Base-by-base conservation (phyloP, 2,329 filamentous ascomycete species). In the Neofusicoccum laricinum region DNA sequence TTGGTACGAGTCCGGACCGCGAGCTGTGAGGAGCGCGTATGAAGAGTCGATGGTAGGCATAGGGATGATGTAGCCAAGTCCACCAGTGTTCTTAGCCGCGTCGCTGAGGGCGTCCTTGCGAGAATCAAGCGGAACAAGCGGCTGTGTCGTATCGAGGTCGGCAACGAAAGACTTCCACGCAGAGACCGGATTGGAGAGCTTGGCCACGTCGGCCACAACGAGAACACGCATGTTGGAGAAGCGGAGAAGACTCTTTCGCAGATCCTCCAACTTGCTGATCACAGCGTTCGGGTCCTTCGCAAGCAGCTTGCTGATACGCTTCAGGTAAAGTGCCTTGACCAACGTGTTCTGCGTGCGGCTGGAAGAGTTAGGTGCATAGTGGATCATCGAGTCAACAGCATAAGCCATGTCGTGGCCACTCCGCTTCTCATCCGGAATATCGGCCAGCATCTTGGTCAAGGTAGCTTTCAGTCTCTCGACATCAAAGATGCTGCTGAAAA, bases 21-120 rank as follows among this genome's bases (percentile, higher is more conserved):
- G 85, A 2, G 89, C 84, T 11, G 90, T 90, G 70, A 91, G 88
- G 66, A 93, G 86, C 25, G 89, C 90, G 78, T 92, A 98, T 1
- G 93, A 97, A 48, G 91, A 96, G 79, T 99, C 95, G 59, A 97
- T 90, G 0, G 93, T 90, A 0, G 92, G 87, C 88, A 99, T 95
- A 15, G 95, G 93, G 21, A 98, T 86, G 62, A 99, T 85, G 69
- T 92, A 90, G 36, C 89, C 87, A 40, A 90, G 83, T 4, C 86
- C 85, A 14, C 95, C 95, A 0, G 93, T 90, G 6, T 86, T 86
- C 61, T 84, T 84, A 15, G 93, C 95, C 63, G 91, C 87, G 0
- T 86, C 82, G 67, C 87, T 96, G 63, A 97, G 86, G n/a, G 92
- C 83, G 43, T 86, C 84, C 59, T 85, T 83, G 8, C 88, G 86